phyloP scores from a whole-genome alignment of 768 basidiomycete species.

The Lentinus tigrinus region DNA sequence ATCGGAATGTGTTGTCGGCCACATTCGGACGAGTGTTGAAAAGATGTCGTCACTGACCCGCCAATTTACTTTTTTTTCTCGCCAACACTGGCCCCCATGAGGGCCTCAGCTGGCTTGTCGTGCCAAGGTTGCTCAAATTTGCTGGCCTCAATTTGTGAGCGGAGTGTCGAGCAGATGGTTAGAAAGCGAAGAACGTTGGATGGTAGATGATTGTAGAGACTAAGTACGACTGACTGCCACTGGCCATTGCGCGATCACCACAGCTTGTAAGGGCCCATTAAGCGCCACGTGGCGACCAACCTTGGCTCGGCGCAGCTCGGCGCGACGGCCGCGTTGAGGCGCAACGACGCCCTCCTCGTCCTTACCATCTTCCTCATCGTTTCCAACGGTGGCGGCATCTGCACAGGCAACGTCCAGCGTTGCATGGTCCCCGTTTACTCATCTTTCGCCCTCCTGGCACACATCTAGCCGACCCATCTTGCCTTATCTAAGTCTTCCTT shows the following conservation, averaged over 20 bases:
- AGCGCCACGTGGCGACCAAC: constrained; percentile 9
- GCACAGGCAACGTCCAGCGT: constrained; percentile 1
- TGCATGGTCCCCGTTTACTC: background rate
- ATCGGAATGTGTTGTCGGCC: background rate
- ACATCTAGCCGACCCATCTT: constrained; percentile 11
- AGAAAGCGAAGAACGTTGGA: background rate
- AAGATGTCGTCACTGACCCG: background rate
- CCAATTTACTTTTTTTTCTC: background rate
- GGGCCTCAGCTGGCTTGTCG: no score
- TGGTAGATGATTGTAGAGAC: no score
- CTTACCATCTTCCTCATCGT: background rate
- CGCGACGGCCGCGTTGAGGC: constrained; percentile 18
- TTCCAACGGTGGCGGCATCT: constrained; percentile 3
- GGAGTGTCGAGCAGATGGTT: background rate
- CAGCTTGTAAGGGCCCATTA: constrained; percentile 13
- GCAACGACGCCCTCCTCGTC: background rate
- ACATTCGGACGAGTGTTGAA: background rate
- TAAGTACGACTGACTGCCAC: no score
- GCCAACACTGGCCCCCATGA: background rate
- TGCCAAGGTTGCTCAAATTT: no score
- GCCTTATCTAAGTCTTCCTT: constrained; percentile 11
- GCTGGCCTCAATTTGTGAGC: background rate
- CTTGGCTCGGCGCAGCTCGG: constrained; percentile 11
- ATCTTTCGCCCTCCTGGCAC: background rate
- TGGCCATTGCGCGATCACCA: no score